Conservation (phyloP, 2,329 filamentous ascomycete genomes). For the Pseudogymnoascus sp. region DNA sequence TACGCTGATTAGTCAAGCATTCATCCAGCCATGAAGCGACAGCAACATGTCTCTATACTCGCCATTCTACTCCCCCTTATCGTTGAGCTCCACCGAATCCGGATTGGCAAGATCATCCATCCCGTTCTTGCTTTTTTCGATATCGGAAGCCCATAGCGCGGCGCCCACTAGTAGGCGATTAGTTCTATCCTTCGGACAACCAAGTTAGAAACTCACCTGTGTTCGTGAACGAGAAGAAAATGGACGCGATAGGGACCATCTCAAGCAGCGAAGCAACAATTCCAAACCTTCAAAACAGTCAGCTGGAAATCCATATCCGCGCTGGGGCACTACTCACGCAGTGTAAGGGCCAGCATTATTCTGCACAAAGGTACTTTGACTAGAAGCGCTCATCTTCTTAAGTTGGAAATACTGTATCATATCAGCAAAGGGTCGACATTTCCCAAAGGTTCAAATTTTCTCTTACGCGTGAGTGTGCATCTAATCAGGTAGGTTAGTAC, state of each 20-base stretch:
- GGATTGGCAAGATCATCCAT: slow-evolving; percentile 8
- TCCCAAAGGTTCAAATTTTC: background rate
- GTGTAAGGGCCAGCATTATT: slow-evolving; percentile 69
- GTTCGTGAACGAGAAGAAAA: slow-evolving; percentile 85
- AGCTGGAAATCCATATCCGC: background rate
- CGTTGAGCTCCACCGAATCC: background rate
- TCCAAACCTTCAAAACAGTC: slow-evolving; percentile 53
- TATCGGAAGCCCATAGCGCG: slow-evolving; percentile 87
- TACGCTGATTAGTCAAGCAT: background rate
- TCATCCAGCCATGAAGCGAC: background rate
- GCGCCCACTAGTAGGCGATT: slow-evolving; percentile 56
- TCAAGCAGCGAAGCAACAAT: slow-evolving; percentile 70
- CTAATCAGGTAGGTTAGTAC: background rate
- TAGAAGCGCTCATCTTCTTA: slow-evolving; percentile 65
- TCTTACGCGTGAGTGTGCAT: slow-evolving; percentile 46
- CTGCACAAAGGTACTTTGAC: slow-evolving; percentile 61
- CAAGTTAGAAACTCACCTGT: slow-evolving; percentile 41
- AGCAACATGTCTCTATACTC: background rate
- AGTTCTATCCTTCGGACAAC: background rate
- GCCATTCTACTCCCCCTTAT: background rate
- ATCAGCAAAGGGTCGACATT: background rate
- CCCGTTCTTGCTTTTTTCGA: slow-evolving; percentile 41
- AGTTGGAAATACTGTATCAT: slow-evolving; percentile 67
- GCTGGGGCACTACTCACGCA: slow-evolving; percentile 46
- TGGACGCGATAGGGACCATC: slow-evolving; percentile 72